These are phyloP conservation scores for Marasmius oreades DNA, from an alignment of 1,284 basidiomycete genomes.

Conservation along the genomic window DNA sequence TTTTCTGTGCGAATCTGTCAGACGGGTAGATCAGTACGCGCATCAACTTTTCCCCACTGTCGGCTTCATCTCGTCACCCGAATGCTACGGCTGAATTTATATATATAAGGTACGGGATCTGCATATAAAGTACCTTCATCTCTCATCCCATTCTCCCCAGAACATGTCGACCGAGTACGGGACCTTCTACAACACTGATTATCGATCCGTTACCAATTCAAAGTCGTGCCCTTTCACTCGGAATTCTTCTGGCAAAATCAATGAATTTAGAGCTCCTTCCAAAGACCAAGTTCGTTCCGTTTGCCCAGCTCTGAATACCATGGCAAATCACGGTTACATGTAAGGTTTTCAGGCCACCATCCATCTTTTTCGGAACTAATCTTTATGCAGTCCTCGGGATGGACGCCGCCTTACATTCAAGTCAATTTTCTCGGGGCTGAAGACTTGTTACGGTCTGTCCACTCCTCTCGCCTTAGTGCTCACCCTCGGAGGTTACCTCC, in stretches of 20 bases:
- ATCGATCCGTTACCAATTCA: not conserved
- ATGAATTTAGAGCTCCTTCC: not conserved
- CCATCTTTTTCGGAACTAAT: not conserved
- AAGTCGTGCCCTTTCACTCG: not conserved
- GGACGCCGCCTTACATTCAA: conserved; percentile 9
- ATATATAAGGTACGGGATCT: too few relatives aligned
- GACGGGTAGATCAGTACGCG: too few relatives aligned
- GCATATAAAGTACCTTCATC: too few relatives aligned
- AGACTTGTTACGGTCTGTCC: conserved; percentile 9
- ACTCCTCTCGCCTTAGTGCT: conserved; percentile 12
- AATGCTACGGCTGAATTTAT: too few relatives aligned
- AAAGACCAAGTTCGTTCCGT: conserved; percentile 10
- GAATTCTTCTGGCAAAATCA: not conserved
- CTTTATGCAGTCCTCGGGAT: conserved; percentile 9
- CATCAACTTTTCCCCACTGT: too few relatives aligned
- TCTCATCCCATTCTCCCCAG: not conserved
- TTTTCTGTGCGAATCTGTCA: too few relatives aligned
- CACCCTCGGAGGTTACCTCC: conserved; percentile 9
- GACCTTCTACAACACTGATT: not conserved
- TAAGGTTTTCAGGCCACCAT: conserved; percentile 6
- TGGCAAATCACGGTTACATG: conserved; percentile 18
- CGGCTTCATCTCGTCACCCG: too few relatives aligned
- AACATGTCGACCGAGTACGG: not conserved
- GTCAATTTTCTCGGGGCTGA: conserved; percentile 3
- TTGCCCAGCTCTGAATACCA: conserved; percentile 16